A percentile compares a stretch with the other conserved stretches of the same genome.
Evolutionary conservation across 306 rosid species (phyloP).

Genomic region (Acacia acuminata): DNA sequence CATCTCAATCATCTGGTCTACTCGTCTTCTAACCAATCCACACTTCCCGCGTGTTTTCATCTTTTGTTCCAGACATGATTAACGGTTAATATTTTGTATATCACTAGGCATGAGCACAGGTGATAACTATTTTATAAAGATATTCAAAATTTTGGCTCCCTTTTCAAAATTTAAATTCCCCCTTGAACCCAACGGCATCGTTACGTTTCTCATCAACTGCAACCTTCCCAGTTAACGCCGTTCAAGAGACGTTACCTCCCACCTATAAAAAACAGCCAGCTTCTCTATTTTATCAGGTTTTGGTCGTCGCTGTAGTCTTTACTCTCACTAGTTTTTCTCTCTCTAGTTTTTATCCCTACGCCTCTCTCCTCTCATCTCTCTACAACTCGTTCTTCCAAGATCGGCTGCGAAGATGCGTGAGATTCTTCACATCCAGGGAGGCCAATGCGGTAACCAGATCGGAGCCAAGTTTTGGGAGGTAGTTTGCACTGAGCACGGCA

Average conservation of each 20-base stretch:
- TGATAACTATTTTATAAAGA: neutral
- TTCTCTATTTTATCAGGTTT: neutral
- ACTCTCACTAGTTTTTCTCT: neutral
- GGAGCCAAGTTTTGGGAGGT: slow-evolving; percentile 82
- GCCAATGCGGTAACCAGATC: slow-evolving; percentile 76
- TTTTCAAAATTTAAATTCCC: slow-evolving; percentile 49
- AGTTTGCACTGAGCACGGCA: slow-evolving; percentile 69
- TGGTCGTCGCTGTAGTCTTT: neutral
- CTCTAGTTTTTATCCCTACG: no score
- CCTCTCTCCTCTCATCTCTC: neutral
- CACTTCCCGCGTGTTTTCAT: neutral
- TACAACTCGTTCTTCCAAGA: neutral
- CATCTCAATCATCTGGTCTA: neutral
- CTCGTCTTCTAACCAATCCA: neutral
- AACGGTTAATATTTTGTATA: neutral
- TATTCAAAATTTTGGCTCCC: slow-evolving; percentile 15
- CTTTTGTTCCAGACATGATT: rapidly evolving
- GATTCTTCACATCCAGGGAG: slow-evolving; percentile 69
- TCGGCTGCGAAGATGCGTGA: slow-evolving; percentile 52
- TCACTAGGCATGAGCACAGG: neutral
- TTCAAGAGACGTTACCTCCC: slow-evolving; percentile 25
- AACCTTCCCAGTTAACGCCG: slow-evolving; percentile 18
- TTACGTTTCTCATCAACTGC: neutral
- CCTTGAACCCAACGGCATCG: slow-evolving; percentile 36
- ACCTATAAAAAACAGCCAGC: slow-evolving; percentile 11